phyloP scores from a whole-genome alignment of 2,329 filamentous ascomycete species.

The Stagonosporopsis chrysanthemi region DNA sequence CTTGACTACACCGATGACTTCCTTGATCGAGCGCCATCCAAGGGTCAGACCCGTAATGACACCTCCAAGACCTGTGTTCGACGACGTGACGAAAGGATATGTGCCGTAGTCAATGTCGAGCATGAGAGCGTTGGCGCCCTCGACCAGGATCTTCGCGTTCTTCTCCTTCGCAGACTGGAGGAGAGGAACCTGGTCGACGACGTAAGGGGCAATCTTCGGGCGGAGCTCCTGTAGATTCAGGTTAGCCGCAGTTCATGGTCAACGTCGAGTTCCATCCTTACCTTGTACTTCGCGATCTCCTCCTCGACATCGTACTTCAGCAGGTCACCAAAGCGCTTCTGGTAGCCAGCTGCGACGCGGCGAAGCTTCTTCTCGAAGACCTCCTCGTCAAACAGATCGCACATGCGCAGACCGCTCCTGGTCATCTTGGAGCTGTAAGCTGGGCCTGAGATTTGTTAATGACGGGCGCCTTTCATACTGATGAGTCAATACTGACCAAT shows the following conservation, averaged over 20 bases:
- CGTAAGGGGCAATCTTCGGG: conserved; percentile 64
- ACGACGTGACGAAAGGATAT: conserved; percentile 68
- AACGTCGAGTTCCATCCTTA: conserved; percentile 29
- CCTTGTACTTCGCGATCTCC: conserved; percentile 69
- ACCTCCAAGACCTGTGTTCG: conserved; percentile 66
- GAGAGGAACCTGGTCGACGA: conserved; percentile 72
- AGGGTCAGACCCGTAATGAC: conserved; percentile 69
- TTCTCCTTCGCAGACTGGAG: conserved; percentile 67
- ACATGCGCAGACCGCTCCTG: conserved; percentile 70
- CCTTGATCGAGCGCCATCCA: conserved; percentile 66
- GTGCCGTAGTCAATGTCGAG: conserved; percentile 66
- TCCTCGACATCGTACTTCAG: conserved; percentile 73
- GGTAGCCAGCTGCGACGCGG: conserved; percentile 66
- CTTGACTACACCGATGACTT: conserved; percentile 72
- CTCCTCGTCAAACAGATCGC: conserved; percentile 71
- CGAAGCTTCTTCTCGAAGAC: conserved; percentile 72
- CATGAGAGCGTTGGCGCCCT: conserved; percentile 74
- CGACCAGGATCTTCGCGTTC: conserved; percentile 69
- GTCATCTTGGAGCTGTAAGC: conserved; percentile 70
- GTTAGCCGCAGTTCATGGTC: conserved; percentile 4
- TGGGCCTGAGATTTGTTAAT: conserved; percentile 50
- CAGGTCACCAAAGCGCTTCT: conserved; percentile 73
- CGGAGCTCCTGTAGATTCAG: conserved; percentile 57
- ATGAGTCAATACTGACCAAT: conserved; percentile 48
- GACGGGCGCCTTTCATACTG: neutral